Conservation (phyloP, 1,284 basidiomycete species). For the Rhodofomes roseus region DNA sequence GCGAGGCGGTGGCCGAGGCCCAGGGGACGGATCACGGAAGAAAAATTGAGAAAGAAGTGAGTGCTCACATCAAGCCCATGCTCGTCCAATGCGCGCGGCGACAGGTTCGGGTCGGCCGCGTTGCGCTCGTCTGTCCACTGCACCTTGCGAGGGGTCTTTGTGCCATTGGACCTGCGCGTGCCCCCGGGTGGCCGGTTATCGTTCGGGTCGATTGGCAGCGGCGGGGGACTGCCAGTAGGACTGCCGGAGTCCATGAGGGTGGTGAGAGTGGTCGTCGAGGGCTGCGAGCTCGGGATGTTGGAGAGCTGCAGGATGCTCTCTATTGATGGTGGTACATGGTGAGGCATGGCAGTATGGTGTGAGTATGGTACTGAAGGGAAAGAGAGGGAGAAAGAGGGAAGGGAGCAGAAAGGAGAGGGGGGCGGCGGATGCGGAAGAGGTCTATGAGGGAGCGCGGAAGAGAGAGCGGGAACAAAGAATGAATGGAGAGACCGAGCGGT, state of each 20-base stretch:
- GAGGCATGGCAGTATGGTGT: slow-evolving; percentile 1
- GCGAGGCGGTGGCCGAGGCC: neutral
- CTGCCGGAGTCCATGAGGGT: slow-evolving; percentile 16
- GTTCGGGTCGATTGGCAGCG: slow-evolving; percentile 6
- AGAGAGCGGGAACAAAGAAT: neutral
- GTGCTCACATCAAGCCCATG: slow-evolving; percentile 42
- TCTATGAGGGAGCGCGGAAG: slow-evolving; percentile 1
- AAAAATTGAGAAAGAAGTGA: neutral
- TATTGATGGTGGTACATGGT: slow-evolving; percentile 18
- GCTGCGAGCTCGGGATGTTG: neutral
- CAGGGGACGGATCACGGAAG: neutral
- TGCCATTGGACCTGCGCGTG: slow-evolving; percentile 27
- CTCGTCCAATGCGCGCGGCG: slow-evolving; percentile 42
- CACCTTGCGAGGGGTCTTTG: slow-evolving; percentile 44
- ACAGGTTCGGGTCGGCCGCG: neutral
- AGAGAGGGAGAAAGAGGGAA: neutral
- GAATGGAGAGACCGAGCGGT: neutral
- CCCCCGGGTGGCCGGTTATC: slow-evolving; percentile 20
- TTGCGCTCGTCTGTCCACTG: slow-evolving; percentile 37
- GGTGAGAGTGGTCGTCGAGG: slow-evolving; percentile 9
- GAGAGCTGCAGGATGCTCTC: slow-evolving; percentile 18
- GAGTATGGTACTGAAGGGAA: neutral
- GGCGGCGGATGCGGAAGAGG: neutral
- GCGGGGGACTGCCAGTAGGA: slow-evolving; percentile 8
- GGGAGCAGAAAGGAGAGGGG: neutral